Conservation (phyloP, 179 eudicot species). For the Sideroxylon spinosum region DNA sequence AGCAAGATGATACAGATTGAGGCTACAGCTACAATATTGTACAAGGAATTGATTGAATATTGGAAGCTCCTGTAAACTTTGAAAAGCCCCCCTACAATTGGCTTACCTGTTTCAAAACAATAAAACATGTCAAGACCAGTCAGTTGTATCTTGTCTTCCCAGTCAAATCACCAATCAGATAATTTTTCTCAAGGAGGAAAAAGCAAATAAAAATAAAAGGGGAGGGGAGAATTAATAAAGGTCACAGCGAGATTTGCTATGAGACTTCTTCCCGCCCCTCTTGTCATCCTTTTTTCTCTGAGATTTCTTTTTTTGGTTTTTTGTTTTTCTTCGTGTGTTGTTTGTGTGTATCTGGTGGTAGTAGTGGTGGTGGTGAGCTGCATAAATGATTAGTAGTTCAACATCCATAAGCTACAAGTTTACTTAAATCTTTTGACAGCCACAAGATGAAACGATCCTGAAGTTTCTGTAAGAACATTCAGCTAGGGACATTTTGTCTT, state of each 20-base stretch:
- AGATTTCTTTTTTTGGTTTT: too few species aligned
- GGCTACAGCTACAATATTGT: slow-evolving; percentile 18
- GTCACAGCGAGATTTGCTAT: too few species aligned
- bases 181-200: too few species aligned
- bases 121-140: not conserved
- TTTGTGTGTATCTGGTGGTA: not conserved
- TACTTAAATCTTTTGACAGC: not conserved
- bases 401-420: not conserved
- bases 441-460: not conserved
- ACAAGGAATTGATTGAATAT: slow-evolving; percentile 11
- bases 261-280: too few species aligned
- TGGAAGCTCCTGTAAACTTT: slow-evolving; percentile 11
- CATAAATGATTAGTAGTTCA: slow-evolving; percentile 9
- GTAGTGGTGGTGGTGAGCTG: not conserved
- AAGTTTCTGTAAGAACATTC: not conserved
- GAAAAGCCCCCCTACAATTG: not conserved
- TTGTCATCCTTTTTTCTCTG: too few species aligned
- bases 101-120: slow-evolving; percentile 14
- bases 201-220: too few species aligned
- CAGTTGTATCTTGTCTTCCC: too few species aligned
- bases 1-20: slow-evolving; percentile 14
- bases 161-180: too few species aligned
- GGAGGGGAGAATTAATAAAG: too few species aligned
- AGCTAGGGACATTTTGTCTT: too few species aligned
- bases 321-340: too few species aligned